Percentiles rank a stretch among this genome's conserved stretches.
These are phyloP conservation scores for Tuber brumale DNA, from an alignment of 495 filamentous ascomycete genomes.

Conservation along the genomic window DNA sequence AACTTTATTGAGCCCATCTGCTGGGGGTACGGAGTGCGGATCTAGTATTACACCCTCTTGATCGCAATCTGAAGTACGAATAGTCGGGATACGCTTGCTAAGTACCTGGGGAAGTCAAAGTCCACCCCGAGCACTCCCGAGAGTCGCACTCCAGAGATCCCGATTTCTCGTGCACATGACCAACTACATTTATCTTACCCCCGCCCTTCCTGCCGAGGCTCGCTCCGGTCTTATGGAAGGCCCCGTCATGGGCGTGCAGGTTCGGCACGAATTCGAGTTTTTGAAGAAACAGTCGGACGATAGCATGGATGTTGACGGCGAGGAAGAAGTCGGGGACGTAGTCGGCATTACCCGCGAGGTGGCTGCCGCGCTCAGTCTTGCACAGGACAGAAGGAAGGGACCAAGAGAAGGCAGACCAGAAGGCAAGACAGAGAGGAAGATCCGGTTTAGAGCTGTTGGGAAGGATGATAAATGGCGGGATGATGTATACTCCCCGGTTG, in stretches of 20 bases:
- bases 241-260: conserved; percentile 39
- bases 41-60: conserved; percentile 38
- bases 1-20: conserved; percentile 43
- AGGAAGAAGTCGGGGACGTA: conserved; percentile 25
- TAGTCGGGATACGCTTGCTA: background rate
- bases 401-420: conserved; percentile 24
- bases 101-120: conserved; percentile 16
- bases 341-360: conserved; percentile 37
- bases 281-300: conserved; percentile 23
- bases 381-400: conserved; percentile 39
- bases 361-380: conserved; percentile 33
- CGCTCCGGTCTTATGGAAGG: conserved; percentile 39
- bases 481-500: conserved; percentile 28
- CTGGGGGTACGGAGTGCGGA: conserved; percentile 41
- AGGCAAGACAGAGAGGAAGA: conserved; percentile 37
- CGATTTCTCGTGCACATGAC: conserved; percentile 39
- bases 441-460: conserved; percentile 34
- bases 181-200: conserved; percentile 37
- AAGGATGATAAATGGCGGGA: conserved; percentile 35
- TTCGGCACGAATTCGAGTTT: conserved; percentile 40
- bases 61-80: background rate
- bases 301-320: conserved; percentile 31
- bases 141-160: conserved; percentile 36
- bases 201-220: conserved; percentile 35
- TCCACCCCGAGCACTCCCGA: conserved; percentile 34